Base-by-base conservation (phyloP, 176 grass and related monocot species). In the Raddia guianensis region DNA sequence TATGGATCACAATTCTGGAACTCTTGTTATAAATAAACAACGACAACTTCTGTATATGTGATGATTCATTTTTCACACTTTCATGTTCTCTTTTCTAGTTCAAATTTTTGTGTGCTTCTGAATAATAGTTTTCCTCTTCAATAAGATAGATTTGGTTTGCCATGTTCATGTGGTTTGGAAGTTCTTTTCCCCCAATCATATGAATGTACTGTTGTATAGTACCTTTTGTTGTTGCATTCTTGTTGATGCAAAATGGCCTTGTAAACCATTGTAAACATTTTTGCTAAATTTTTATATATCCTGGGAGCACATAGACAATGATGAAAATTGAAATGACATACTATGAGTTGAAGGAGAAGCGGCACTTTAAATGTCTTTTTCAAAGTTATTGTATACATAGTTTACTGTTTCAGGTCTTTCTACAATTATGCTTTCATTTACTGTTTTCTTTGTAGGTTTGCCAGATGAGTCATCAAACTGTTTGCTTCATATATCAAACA, bases 401-500 rank as follows among this genome's bases (percentile, higher is more conserved):
- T 27, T 66, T 72, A 63, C 34, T 62, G n/a, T 66, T 13, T 74
- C 40, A 68, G 45, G 51, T 54, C 37, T 76, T 50, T 42, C 70
- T 32, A 40, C 54, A 58, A 47, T 68, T 58, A 37, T 70, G 47
- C 49, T 70, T 44, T 14, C 62, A 69, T 73, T 60, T 81, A 68
- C 57, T 85, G 57, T 49, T 79, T 32, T 69, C 15, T 86, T 82
- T 55, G 70, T 71, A 98, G 92, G 86, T 86, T 82, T 75, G 61
- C 59, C 45, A 27, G 82, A 88, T 80, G 79, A 92, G 33, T 82
- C 85, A 71, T 82, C 77, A 73, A 92, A 92, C 53, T 87, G 81
- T 87, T 58, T 98, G 73, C 81, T 98, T 46, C 92, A 98, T 85
- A 82, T 98, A 80, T 33, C 87, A 37, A 83, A 69, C 61, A 5